Percentiles rank a stretch among this genome's conserved stretches.
phyloP scores from a whole-genome alignment of 192 early-diverging fungal genomes.

The Rhizophlyctis rosea region DNA sequence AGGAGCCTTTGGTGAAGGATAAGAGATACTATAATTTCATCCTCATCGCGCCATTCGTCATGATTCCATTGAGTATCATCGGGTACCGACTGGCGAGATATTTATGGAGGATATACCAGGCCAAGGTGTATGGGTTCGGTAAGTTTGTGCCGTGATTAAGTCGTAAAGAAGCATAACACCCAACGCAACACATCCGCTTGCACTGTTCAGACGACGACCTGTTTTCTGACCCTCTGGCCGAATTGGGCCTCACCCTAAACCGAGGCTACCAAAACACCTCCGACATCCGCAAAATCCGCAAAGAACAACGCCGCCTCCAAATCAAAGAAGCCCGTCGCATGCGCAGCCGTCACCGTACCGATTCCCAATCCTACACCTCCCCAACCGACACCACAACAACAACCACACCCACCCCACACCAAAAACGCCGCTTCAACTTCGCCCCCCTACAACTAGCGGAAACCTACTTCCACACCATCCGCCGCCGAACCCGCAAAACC shows the following conservation, averaged over 20 bases:
- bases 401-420: not conserved
- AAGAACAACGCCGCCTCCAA: conserved; percentile 35
- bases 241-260: conserved; percentile 44
- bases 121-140: conserved; percentile 49
- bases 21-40: conserved; percentile 35
- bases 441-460: conserved; percentile 34
- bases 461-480: conserved; percentile 38
- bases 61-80: conserved; percentile 45
- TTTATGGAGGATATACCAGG: conserved; percentile 44
- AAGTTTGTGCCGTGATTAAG: not conserved
- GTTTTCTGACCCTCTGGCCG: conserved; percentile 47
- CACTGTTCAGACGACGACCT: conserved; percentile 37
- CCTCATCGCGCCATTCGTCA: conserved; percentile 45
- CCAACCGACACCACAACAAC: not conserved
- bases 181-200: not conserved
- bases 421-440: conserved; percentile 18
- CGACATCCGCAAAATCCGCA: conserved; percentile 52
- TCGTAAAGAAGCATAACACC: not conserved
- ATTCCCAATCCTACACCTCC: too few species aligned
- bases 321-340: conserved; percentile 6
- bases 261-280: conserved; percentile 43
- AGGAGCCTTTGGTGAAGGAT: conserved; percentile 31
- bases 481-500: conserved; percentile 35
- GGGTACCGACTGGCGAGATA: conserved; percentile 38
- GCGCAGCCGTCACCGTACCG: not conserved